Conservation (phyloP, 805 yeast genomes). For the Limtongozyma cylindracea region DNA sequence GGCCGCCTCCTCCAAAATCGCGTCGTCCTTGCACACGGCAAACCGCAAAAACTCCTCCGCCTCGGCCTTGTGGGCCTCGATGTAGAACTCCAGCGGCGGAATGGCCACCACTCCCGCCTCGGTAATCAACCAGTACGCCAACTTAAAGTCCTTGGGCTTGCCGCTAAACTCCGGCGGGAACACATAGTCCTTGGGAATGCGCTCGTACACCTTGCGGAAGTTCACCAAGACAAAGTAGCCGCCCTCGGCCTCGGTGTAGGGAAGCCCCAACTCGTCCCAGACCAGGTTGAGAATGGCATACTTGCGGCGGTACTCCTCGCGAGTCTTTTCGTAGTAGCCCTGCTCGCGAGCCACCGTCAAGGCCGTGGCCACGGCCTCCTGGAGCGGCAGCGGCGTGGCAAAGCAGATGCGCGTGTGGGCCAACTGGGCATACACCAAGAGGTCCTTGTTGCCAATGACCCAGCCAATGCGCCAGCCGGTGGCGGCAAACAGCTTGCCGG, state of each 20-base stretch:
- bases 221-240: constrained; percentile 85
- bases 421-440: constrained; percentile 55
- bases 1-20: constrained; percentile 58
- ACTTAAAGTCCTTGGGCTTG: constrained; percentile 66
- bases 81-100: constrained; percentile 90
- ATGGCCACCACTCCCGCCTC: constrained; percentile 90
- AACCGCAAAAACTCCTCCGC: constrained; percentile 77
- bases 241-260: constrained; percentile 82
- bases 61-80: constrained; percentile 27
- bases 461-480: constrained; percentile 99
- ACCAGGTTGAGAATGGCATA: constrained; percentile 47
- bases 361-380: constrained; percentile 75
- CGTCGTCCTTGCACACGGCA: constrained; percentile 90
- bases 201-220: constrained; percentile 55
- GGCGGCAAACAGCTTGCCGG: constrained; percentile 96
- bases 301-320: constrained; percentile 42
- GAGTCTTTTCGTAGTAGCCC: constrained; percentile 46
- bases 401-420: constrained; percentile 94
- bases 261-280: constrained; percentile 70
- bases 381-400: constrained; percentile 74
- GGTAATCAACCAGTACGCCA: constrained; percentile 80
- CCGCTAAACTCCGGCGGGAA: constrained; percentile 44
- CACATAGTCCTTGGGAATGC: constrained; percentile 46
- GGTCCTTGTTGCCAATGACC: constrained; percentile 70
- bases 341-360: constrained; percentile 31